Base-by-base conservation (phyloP, 225 moss, liverwort and hornwort species). In the Anthoceros angustus region DNA sequence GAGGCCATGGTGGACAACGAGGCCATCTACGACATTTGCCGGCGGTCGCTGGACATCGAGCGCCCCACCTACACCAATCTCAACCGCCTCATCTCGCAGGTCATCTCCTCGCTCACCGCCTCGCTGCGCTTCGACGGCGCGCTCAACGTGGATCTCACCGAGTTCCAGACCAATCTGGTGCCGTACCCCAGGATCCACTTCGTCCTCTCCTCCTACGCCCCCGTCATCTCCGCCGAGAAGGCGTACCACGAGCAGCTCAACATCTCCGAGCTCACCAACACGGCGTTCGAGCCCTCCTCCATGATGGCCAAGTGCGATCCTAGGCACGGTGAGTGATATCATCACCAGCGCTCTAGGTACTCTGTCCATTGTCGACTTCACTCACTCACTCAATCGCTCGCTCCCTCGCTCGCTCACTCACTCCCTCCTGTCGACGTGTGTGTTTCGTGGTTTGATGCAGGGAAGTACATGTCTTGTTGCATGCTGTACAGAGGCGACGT, bases 121-220 rank as follows among this genome's bases (percentile, higher is more conserved):
- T 55, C 55, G 14, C 55, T 55, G 55, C 55, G 55, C 55, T 55
- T 55, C 55, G 55, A 55, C 55, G 55, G 55, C 4, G 55, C 55
- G 14, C 55, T 55, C n/a, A 55, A 55, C 55, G 55, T 55, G n/a
- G 55, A 55, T 23, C n/a, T 55, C 15, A 55, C 55, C 55, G 55
- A 55, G 55, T 55, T 55, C 55, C 55, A 55, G n/a, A 55, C 55
- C 55, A 55, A 55, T 23, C 55, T 55, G 55, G 55, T 55, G 55
- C 55, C 55, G 0, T 55, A 55, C 55, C 55, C 55, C 55, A 15
- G 55, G 55, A 55, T 55, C 55, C 55, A 55, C 55, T 55, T 55
- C 55, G 55, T 55, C n/a, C 55, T 55, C 55, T 55, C 55, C n/a
- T 55, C 55, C 55, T 55, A 55, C 55, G 55, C 55, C 55, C 55